Evolutionary conservation across 129 eudicot genomes (phyloP).

Genomic region (Dittrichia graveolens): DNA sequence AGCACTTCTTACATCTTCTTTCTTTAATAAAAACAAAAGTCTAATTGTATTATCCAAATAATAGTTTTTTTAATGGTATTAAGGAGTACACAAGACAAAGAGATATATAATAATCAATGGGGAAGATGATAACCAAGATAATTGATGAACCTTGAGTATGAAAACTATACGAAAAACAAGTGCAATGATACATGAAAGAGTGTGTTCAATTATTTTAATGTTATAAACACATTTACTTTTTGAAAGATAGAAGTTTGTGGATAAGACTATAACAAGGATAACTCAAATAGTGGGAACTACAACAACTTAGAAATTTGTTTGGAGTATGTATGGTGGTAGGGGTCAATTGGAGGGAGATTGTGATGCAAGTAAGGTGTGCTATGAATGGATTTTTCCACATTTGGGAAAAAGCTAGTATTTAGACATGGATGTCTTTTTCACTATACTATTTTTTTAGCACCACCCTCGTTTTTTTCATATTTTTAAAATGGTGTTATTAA

Average conservation of each 20-base stretch:
- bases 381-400: constrained; percentile 27
- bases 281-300: constrained; percentile 21
- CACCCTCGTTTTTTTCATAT: background rate
- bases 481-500: background rate
- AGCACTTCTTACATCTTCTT: too few species aligned
- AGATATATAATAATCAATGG: too few species aligned
- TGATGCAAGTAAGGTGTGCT: constrained; percentile 33
- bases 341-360: constrained; percentile 33
- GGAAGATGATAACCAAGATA: background rate
- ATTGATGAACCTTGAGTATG: background rate
- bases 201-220: background rate
- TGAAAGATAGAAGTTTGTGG: constrained; percentile 1
- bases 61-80: too few species aligned
- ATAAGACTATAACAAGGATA: constrained; percentile 23
- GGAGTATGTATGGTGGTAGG: constrained; percentile 37
- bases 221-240: constrained; percentile 8
- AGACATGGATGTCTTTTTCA: constrained; percentile 30
- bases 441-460: constrained; percentile 11
- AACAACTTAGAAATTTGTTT: background rate
- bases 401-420: constrained; percentile 25
- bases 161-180: background rate
- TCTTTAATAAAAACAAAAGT: too few species aligned
- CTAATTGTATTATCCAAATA: too few species aligned
- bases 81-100: too few species aligned
- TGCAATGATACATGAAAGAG: background rate